These are phyloP conservation scores for Noccaea caerulescens DNA, from an alignment of 345 rosid genomes.

Conservation along the genomic window DNA sequence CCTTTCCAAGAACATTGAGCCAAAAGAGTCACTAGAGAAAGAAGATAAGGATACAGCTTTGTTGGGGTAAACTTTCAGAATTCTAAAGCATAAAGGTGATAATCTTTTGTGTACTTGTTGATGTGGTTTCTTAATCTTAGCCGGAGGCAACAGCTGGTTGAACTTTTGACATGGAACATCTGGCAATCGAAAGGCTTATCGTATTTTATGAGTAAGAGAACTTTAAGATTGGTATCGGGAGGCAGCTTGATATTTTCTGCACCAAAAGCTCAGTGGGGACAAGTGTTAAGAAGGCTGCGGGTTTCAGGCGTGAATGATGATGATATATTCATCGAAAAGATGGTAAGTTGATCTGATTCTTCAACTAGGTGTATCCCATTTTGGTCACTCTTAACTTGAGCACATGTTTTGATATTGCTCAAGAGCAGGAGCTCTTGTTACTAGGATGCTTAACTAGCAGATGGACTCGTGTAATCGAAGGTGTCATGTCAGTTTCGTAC, in stretches of 20 bases:
- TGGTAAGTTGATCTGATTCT: conserved; percentile 52
- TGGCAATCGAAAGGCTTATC: conserved; percentile 66
- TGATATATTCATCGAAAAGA: conserved; percentile 49
- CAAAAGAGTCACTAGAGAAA: conserved; percentile 30
- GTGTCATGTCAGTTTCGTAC: conserved; percentile 60
- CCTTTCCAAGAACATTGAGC: conserved; percentile 47
- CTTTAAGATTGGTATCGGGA: conserved; percentile 75
- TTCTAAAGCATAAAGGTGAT: too few relatives aligned
- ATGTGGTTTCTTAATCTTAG: conserved; percentile 12
- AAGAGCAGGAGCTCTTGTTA: conserved; percentile 75
- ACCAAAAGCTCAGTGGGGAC: conserved; percentile 63
- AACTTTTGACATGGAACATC: conserved; percentile 53
- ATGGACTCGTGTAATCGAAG: conserved; percentile 65
- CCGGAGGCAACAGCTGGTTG: conserved; percentile 44
- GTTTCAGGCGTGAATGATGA: conserved; percentile 43
- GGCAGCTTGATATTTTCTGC: conserved; percentile 73
- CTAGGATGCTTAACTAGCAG: conserved; percentile 63
- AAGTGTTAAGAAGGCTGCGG: conserved; percentile 54
- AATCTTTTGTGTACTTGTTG: not conserved
- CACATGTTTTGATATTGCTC: conserved; percentile 20
- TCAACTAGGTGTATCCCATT: conserved; percentile 12
- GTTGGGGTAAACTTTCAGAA: conserved; percentile 37
- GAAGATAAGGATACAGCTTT: conserved; percentile 36
- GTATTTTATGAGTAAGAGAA: conserved; percentile 72
- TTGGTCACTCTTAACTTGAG: conserved; percentile 12